Conservation (phyloP, 1,139 yeast species). For the Waltiozyma solani region DNA sequence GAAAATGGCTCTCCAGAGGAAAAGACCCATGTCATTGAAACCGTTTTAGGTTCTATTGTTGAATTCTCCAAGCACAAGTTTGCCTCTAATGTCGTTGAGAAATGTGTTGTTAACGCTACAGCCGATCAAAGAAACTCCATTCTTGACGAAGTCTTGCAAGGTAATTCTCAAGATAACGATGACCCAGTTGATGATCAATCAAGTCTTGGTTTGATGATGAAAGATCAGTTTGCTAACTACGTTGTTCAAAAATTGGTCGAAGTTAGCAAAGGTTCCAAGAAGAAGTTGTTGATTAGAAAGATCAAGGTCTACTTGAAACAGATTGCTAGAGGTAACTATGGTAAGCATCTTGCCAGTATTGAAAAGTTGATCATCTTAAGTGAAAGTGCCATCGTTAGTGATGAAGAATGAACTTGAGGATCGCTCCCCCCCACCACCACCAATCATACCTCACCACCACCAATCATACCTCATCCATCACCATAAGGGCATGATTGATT, state of each 20-base stretch:
- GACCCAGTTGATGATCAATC: slow-evolving; percentile 42
- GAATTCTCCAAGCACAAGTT: slow-evolving; percentile 88
- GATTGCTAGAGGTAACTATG: slow-evolving; percentile 49
- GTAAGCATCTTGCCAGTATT: slow-evolving; percentile 79
- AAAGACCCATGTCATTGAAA: slow-evolving; percentile 37
- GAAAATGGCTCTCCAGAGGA: slow-evolving; percentile 50
- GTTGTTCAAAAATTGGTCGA: slow-evolving; percentile 93
- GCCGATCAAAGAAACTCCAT: slow-evolving; percentile 51
- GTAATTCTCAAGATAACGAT: slow-evolving; percentile 24
- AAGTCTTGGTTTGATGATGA: slow-evolving; percentile 80
- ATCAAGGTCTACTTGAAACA: slow-evolving; percentile 33
- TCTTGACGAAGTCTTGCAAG: slow-evolving; percentile 30
- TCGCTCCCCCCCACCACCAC: no score
- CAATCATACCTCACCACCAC: no score
- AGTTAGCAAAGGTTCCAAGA: slow-evolving; percentile 61
- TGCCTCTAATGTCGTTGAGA: slow-evolving; percentile 96
- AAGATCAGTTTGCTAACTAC: slow-evolving; percentile 95
- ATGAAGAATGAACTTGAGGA: slow-evolving; percentile 15
- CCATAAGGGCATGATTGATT: no score
- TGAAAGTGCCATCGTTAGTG: slow-evolving; percentile 17
- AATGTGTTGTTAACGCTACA: slow-evolving; percentile 72
- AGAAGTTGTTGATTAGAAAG: slow-evolving; percentile 40
- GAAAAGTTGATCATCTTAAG: slow-evolving; percentile 48
- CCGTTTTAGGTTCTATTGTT: slow-evolving; percentile 52
- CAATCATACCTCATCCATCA: no score